Conservation (phyloP, 805 yeast species). For the Pichia kluyveri region DNA sequence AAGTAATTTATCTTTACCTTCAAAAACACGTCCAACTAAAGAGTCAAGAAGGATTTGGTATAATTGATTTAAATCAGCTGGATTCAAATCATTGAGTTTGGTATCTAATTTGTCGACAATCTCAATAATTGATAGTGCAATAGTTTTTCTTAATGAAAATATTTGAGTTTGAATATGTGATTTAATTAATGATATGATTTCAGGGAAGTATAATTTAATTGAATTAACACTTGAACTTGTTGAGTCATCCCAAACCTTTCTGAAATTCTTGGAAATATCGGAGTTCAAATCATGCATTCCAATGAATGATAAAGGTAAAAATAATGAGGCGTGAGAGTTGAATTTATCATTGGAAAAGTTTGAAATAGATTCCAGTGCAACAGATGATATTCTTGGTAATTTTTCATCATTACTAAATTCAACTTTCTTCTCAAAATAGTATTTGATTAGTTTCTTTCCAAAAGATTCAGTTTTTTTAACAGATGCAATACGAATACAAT, state of each 20-base stretch:
- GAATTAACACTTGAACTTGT: slow-evolving; percentile 69
- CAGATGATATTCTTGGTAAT: slow-evolving; percentile 43
- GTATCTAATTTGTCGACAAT: slow-evolving; percentile 40
- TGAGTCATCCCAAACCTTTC: slow-evolving; percentile 67
- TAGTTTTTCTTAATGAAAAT: slow-evolving; percentile 57
- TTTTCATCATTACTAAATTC: slow-evolving; percentile 27
- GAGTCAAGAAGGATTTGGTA: slow-evolving; percentile 50
- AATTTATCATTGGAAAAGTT: slow-evolving; percentile 63
- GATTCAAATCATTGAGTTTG: slow-evolving; percentile 14
- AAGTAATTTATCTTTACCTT: slow-evolving; percentile 72
- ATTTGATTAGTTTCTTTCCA: slow-evolving; percentile 37
- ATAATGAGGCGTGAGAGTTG: slow-evolving; percentile 48
- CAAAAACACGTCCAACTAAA: slow-evolving; percentile 74
- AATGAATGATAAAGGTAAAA: slow-evolving; percentile 70
- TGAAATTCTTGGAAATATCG: slow-evolving; percentile 40
- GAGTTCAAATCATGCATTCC: slow-evolving; percentile 59
- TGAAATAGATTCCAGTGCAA: slow-evolving; percentile 57
- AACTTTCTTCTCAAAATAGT: slow-evolving; percentile 44
- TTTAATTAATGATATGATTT: slow-evolving; percentile 49
- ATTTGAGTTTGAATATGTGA: slow-evolving; percentile 45
- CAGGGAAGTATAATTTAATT: slow-evolving; percentile 57
- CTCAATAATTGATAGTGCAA: slow-evolving; percentile 58
- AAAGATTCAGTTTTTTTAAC: slow-evolving; percentile 44
- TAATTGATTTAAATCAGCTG: slow-evolving; percentile 24
- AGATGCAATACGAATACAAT: slow-evolving; percentile 56